Percentiles rank a stretch among this genome's conserved stretches.
Conservation (phyloP, 2,329 filamentous ascomycete genomes). For the Pseudogymnoascus sp. region DNA sequence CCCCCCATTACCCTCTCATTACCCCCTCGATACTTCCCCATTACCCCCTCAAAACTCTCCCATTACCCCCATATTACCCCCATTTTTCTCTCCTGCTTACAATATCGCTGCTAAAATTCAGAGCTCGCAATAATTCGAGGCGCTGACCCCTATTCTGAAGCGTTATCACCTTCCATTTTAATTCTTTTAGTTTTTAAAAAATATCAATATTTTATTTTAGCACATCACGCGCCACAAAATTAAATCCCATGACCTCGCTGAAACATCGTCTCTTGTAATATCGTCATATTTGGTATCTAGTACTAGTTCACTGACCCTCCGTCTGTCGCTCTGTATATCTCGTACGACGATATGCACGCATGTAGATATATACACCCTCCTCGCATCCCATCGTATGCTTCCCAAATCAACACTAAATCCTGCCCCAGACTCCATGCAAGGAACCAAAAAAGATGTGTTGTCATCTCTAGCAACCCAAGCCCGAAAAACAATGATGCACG, state of each 20-base stretch:
- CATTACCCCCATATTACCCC: slow-evolving; percentile 6
- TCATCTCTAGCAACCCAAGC: not conserved
- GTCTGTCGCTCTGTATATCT: not conserved
- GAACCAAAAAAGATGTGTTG: not conserved
- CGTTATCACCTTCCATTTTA: not conserved
- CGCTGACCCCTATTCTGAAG: not conserved
- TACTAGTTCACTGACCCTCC: not conserved
- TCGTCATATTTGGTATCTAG: slow-evolving; percentile 6
- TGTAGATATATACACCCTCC: not conserved
- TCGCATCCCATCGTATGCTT: not conserved
- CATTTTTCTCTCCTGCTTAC: not conserved
- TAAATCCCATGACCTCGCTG: not conserved
- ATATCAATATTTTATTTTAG: not conserved
- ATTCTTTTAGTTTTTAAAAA: not conserved
- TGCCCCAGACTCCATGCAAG: not conserved
- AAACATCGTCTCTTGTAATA: not conserved
- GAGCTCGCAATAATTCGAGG: not conserved
- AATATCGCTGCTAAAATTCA: not conserved
- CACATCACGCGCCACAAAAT: not conserved
- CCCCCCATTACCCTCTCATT: not conserved
- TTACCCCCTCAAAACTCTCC: not conserved
- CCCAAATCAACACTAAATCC: not conserved
- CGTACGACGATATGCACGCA: not conserved
- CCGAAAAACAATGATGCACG: not conserved
- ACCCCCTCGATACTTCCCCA: not conserved